Base-by-base conservation (phyloP, 2,329 filamentous ascomycete species). In the Ilyonectria robusta region DNA sequence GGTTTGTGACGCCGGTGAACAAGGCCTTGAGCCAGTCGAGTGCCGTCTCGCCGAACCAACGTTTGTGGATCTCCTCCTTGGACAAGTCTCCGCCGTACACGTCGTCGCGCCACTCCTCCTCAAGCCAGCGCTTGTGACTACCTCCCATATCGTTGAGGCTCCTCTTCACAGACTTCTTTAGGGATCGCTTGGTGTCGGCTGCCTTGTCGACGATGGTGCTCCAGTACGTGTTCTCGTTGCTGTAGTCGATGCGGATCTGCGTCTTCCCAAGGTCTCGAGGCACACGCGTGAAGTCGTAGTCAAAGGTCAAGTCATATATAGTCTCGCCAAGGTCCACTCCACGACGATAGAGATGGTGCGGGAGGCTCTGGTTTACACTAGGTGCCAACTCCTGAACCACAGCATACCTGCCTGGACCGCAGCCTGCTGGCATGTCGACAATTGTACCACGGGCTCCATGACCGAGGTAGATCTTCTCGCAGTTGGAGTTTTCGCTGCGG, bases 171-270 rank as follows among this genome's bases (percentile, higher is more conserved):
- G 51, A 48, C 19, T 54, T 35, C 26, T 66, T 65, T 6, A 55
- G 37, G 21, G 59, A 62, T 23, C 42, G 48, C 26, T 59, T 67
- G 29, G 19, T 51, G n/a, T 54, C 26, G 15, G 46, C 59, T n/a
- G 69, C 53, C 35, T 37, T 42, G 31, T 67, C 68, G 31, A 81
- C 77, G 7, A 81, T 63, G 1, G 59, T 68, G 59, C 79, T 70
- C 81, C 80, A 84, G 72, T 84, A 84, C 6, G 69, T 76, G 10
- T 70, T 62, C 35, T 81, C 42, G 70, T 84, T 81, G 58, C 74
- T 78, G 65, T 74, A 83, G 72, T 84, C 82, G 63, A 84, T 77
- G 7, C 82, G 79, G 63, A 83, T 69, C 64, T 80, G 73, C 1
- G 76, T 79, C 21, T 78, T 67, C 6, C 75, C 74, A 3, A 72